Base-by-base conservation (phyloP, 2,329 filamentous ascomycete genomes). In the Fusarium chaquense region DNA sequence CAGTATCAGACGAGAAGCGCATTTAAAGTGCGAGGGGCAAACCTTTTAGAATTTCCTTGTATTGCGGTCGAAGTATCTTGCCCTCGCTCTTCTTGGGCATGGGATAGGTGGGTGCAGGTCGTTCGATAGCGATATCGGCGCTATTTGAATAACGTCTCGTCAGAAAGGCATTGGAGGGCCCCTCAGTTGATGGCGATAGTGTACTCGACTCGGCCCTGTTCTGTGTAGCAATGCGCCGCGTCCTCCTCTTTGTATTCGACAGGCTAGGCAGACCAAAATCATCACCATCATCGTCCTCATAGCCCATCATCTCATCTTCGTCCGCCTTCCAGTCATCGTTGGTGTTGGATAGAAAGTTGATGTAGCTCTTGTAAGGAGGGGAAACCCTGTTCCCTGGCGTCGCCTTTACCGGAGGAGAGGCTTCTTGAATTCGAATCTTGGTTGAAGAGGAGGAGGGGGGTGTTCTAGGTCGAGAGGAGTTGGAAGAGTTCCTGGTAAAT, bases 41-140 rank as follows among this genome's bases (percentile, higher is more conserved):
- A 91, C 89, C 90, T 83, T 87, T 88, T 22, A 99, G 82, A 46
- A 99, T 97, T 67, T 99, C 96, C 81, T 99, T 98, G 80, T 98
- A 99, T 79, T 99, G 96, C 53, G 96, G 96, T 68, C 96, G 89
- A 24, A 99, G 83, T 63, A 98, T 98, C 84, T 99, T 99, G 30
- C 93, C 95, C 78, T 98, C 94, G 67, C 87, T 90, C 80, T 94
- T 97, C 80, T 94, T 95, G 4, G 94, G 89, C 74, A 93, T 91
- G 30, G 95, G 95, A 76, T 98, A 98, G 66, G 89, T 90, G 16
- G 93, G 89, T 40, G 91, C 84, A 26, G 93, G 93, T 66, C 95
- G 88, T 81, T 98, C 94, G 75, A 97, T 92, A 20, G 94, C 94
- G 78, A 98, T 98, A 79, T 98, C 95, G 68, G 93, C 93, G 80